Base-by-base conservation (phyloP, 371 early-diverging fungal genomes). In the Haplosporangium sp. region DNA sequence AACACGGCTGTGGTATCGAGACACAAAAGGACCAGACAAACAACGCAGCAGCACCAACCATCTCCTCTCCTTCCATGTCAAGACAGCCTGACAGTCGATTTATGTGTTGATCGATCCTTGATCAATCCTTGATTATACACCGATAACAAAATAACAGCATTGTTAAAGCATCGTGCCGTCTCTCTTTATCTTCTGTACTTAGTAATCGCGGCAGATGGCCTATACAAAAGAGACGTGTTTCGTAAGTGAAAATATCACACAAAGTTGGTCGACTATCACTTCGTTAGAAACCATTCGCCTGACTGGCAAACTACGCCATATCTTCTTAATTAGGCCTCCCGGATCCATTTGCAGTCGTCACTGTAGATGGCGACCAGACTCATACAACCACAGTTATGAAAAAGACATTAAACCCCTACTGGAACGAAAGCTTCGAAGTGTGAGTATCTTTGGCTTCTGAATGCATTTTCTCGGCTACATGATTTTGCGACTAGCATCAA, bases 141-240 rank as follows among this genome's bases (percentile, higher is more conserved):
- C 18, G 6, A 5, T 47, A 5, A 41, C 1, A 21, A 38, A 16
- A 7, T 20, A 13, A 18, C 52, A 21, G 14, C 14, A 36, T 23
- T 20, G 5, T 21, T 23, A 52, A 18, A 52, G 16, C 20, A 18
- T 42, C 20, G 18, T 55, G 1, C 4, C 29, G 29, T 29, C 4
- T 29, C 29, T 29, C 29, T 29, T 29, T 29, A 2, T 29, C 29
- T 4, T 29, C 29, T 29, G 29, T 29, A 29, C 29, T 29, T 81
- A 87, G 95, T 96, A 61, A 92, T 96, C 73, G 95, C 95, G 29
- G 96, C 96, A 13, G 95, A 95, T 83, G 93, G 95, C 23, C 89
- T 96, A 55, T 86, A 89, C 81, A 96, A 95, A 81, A 90, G 93
- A 59, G 95, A 97, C 80, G 82, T 95, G n/a, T 95, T 95, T 72